These are phyloP conservation scores for Wickerhamiella azymoides DNA, from an alignment of 805 yeast species.

Conservation along the genomic window DNA sequence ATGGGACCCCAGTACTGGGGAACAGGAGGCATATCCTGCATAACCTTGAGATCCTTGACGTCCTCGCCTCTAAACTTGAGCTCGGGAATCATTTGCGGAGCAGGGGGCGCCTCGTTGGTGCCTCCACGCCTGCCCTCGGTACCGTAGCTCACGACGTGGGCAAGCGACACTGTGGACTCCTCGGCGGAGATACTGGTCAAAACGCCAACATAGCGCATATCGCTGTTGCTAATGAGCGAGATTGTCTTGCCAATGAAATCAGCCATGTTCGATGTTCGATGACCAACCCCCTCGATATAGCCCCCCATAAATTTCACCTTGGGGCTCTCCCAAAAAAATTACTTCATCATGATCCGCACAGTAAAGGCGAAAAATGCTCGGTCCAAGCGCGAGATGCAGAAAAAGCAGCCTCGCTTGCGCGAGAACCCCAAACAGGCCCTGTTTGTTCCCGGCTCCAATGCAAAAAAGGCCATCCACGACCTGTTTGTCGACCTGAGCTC, in stretches of 20 bases:
- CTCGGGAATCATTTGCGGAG: constrained; percentile 51
- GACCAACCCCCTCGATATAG: not conserved
- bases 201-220: constrained; percentile 78
- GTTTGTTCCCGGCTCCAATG: constrained; percentile 78
- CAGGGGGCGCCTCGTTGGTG: constrained; percentile 56
- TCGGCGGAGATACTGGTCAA: constrained; percentile 79
- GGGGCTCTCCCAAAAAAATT: not conserved
- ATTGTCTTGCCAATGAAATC: constrained; percentile 86
- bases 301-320: not conserved
- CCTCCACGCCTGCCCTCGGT: constrained; percentile 79
- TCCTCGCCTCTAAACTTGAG: constrained; percentile 85
- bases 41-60: constrained; percentile 74
- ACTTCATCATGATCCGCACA: constrained; percentile 27
- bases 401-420: constrained; percentile 71
- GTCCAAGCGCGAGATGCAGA: constrained; percentile 84
- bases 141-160: constrained; percentile 70
- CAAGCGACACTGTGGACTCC: constrained; percentile 75
- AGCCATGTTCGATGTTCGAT: constrained; percentile 52
- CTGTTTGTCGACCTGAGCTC: constrained; percentile 80
- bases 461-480: constrained; percentile 71
- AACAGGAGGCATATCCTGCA: constrained; percentile 40
- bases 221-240: constrained; percentile 62
- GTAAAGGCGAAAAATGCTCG: constrained; percentile 88
- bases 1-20: not conserved
- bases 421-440: constrained; percentile 85